These are phyloP conservation scores for Arachis hypogaea DNA, from an alignment of 306 rosid genomes.

Conservation along the genomic window DNA sequence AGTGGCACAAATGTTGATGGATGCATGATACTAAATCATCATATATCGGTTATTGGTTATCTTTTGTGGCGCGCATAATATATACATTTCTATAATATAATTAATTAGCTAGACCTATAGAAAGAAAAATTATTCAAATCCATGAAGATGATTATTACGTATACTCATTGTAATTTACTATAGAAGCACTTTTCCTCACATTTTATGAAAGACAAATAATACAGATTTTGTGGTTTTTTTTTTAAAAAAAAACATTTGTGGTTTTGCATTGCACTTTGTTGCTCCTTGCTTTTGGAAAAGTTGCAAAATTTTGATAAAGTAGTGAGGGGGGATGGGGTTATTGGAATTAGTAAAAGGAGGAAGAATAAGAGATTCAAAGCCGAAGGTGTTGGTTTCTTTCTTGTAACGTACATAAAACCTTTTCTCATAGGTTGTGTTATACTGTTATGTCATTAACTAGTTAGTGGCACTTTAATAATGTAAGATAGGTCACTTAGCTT, in stretches of 20 bases:
- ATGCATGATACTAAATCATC: neutral
- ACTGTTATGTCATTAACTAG: neutral
- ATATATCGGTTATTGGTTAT: too few species aligned
- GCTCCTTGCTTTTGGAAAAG: slow-evolving; percentile 60
- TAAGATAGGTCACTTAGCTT: neutral
- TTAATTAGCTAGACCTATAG: too few species aligned
- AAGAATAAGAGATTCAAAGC: slow-evolving; percentile 43
- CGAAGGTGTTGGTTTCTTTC: slow-evolving; percentile 45
- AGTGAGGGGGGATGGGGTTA: slow-evolving; percentile 48
- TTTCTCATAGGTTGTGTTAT: neutral
- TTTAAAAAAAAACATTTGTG: neutral
- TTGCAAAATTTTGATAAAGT: slow-evolving; percentile 55
- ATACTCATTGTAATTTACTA: slow-evolving; percentile 41
- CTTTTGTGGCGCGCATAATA: neutral
- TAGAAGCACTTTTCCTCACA: slow-evolving; percentile 35
- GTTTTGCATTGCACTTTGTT: slow-evolving; percentile 36
- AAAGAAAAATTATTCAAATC: slow-evolving; percentile 34
- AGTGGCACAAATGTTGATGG: neutral
- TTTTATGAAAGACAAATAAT: slow-evolving; percentile 34
- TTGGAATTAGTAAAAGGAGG: slow-evolving; percentile 67
- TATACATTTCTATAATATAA: too few species aligned
- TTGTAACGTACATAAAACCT: neutral
- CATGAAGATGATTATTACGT: slow-evolving; percentile 56
- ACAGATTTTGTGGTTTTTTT: neutral
- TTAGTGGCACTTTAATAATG: slow-evolving; percentile 37